These are phyloP conservation scores for Candida sithepensis DNA, from an alignment of 805 yeast species.

Conservation along the genomic window DNA sequence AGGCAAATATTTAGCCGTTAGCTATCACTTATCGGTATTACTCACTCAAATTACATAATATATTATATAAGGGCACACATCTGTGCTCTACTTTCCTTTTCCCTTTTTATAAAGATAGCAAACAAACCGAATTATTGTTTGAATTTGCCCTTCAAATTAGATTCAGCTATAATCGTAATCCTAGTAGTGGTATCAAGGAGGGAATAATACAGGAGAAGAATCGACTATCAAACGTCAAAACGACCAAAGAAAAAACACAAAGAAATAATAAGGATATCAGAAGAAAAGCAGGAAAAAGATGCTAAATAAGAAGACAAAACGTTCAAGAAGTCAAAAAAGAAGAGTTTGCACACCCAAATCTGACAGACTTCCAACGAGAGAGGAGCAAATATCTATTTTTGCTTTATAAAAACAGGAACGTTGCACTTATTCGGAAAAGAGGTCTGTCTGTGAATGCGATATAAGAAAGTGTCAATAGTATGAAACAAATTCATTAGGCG, in stretches of 20 bases:
- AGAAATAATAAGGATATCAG: not conserved
- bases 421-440: too few relatives aligned
- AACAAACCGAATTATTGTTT: too few relatives aligned
- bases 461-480: too few relatives aligned
- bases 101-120: too few relatives aligned
- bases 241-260: not conserved
- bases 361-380: too few relatives aligned
- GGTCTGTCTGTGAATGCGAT: too few relatives aligned
- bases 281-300: not conserved
- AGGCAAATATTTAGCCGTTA: too few relatives aligned
- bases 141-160: not conserved
- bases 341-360: too few relatives aligned
- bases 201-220: not conserved
- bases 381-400: not conserved
- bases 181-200: not conserved
- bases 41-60: too few relatives aligned
- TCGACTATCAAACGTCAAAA: not conserved
- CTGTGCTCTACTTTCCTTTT: too few relatives aligned
- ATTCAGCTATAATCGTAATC: not conserved
- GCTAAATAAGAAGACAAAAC: slow-evolving; percentile 2
- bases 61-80: too few relatives aligned
- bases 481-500: slow-evolving; percentile 2
- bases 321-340: slow-evolving; percentile 10
- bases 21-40: too few relatives aligned
- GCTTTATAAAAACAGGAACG: not conserved